These are phyloP conservation scores for Psilocybe tampanensis DNA, from an alignment of 768 basidiomycete genomes.

Conservation along the genomic window DNA sequence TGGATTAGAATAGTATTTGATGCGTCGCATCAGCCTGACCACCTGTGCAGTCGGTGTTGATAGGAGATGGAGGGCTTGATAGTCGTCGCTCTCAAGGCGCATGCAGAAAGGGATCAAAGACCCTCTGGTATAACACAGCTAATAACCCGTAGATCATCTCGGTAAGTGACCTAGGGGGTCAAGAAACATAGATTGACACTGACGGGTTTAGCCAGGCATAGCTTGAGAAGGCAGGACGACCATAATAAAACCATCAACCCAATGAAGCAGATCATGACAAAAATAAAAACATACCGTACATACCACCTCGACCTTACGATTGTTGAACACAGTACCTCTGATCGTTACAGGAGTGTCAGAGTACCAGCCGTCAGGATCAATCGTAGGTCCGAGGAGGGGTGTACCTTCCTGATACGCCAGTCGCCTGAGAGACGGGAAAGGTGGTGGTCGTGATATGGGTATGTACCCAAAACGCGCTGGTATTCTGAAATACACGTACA, in stretches of 20 bases:
- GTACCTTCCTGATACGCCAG: slow-evolving; percentile 37
- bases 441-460: slow-evolving; percentile 31
- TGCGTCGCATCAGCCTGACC: slow-evolving; percentile 24
- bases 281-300: slow-evolving; percentile 36
- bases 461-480: slow-evolving; percentile 34
- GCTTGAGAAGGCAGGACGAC: slow-evolving; percentile 20
- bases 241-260: background rate
- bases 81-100: slow-evolving; percentile 32
- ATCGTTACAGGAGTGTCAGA: slow-evolving; percentile 27
- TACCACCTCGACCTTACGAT: slow-evolving; percentile 29
- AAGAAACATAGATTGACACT: slow-evolving; percentile 8
- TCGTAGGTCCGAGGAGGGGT: slow-evolving; percentile 36
- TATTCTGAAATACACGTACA: slow-evolving; percentile 23
- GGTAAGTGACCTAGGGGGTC: background rate
- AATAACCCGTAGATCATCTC: background rate
- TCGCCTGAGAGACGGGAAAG: slow-evolving; percentile 35
- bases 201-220: slow-evolving; percentile 44
- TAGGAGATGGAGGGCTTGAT: slow-evolving; percentile 37
- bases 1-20: slow-evolving; percentile 15
- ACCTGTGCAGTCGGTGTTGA: slow-evolving; percentile 34
- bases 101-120: slow-evolving; percentile 40
- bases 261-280: background rate
- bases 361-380: slow-evolving; percentile 45
- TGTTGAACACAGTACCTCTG: slow-evolving; percentile 31
- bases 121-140: slow-evolving; percentile 45